These are phyloP conservation scores for Eucalyptus globulus DNA, from an alignment of 345 rosid species.

Conservation along the genomic window DNA sequence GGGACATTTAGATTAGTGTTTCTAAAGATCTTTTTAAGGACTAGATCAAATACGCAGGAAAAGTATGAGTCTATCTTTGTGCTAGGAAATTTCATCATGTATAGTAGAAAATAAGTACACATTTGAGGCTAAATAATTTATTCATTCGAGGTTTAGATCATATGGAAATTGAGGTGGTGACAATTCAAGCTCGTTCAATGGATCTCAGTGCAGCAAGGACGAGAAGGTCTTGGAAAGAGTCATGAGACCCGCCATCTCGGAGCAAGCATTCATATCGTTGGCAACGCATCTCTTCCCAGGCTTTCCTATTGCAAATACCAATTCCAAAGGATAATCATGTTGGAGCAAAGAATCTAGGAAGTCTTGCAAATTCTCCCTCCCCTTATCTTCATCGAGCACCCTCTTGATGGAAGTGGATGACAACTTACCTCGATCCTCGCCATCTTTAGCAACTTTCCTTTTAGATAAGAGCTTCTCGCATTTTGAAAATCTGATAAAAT, in stretches of 20 bases:
- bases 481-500: not conserved
- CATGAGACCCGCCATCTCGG: not conserved
- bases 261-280: too few species aligned
- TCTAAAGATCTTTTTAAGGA: not conserved
- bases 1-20: not conserved
- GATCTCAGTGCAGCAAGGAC: accelerated
- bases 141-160: too few species aligned
- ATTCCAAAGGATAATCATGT: not conserved
- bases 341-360: not conserved
- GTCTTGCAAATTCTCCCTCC: not conserved
- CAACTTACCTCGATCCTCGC: not conserved
- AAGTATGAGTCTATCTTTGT: not conserved
- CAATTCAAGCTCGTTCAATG: not conserved
- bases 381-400: not conserved
- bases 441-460: not conserved
- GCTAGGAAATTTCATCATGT: not conserved
- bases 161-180: too few species aligned
- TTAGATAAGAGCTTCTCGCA: not conserved
- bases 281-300: not conserved
- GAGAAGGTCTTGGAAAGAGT: not conserved
- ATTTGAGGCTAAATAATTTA: not conserved
- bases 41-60: not conserved
- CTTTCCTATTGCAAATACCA: not conserved
- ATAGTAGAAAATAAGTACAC: too few species aligned
- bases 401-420: not conserved